Base-by-base conservation (phyloP, 495 filamentous ascomycete species). In the Parachaetomium inaequale region DNA sequence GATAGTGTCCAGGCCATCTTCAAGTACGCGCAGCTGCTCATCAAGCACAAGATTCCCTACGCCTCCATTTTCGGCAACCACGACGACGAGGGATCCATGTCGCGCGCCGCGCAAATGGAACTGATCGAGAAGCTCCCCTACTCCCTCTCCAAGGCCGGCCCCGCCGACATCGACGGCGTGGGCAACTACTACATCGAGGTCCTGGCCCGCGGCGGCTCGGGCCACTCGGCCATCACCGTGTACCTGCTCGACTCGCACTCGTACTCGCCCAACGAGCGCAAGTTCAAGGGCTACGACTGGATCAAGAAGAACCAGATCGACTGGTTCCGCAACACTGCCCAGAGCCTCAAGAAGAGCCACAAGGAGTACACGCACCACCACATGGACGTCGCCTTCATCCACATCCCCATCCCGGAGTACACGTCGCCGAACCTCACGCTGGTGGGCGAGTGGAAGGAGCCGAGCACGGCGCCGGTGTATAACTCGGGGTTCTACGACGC, bases 31-130 rank as follows among this genome's bases (percentile, higher is more conserved):
- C 87, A 91, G 62, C 78, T 93, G 4, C 84, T 98, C 53, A 88
- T 93, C 63, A 84, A 91, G 69, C 91, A 87, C 70, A 88, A 89
- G 65, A 89, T 96, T 45, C 95, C 94, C 0, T 98, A 93, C 67
- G 93, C 92, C 40, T 85, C 88, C 51, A 98, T 98, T 58, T 96
- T 97, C 68, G 94, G 94, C 45, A 98, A 98, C 71, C 94, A 98
- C 74, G 94, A 98, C 71, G 92, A 98, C 71, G 93, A 97, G 79
- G 89, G 90, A 17, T 82, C 91, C 52, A 80, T 96, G 58, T 82
- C 85, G 25, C 88, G 95, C 25, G 75, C 81, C 5, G 84, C 84
- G 5, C 85, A 90, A 63, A 98, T 98, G 93, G 78, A 84, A 7
- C 80, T 98, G 25, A 85, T 94, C 38, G 85, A 96, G 73, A 83